Evolutionary conservation across 2,329 filamentous ascomycete genomes (phyloP).

Genomic region (Scedosporium apiospermum): DNA sequence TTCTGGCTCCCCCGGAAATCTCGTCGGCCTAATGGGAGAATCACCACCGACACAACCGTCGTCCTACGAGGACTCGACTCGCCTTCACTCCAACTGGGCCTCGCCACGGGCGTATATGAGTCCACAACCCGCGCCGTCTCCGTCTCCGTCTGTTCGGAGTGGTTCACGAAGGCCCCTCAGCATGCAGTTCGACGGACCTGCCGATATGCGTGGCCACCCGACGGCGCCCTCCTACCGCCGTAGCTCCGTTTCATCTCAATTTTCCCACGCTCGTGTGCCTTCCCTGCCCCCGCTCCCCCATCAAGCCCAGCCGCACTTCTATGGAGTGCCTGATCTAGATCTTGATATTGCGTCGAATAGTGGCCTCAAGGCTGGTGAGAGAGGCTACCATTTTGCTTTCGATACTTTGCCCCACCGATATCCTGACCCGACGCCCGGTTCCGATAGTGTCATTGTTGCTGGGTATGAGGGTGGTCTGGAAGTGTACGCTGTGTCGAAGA

Average conservation of each 20-base stretch:
- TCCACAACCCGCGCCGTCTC: constrained; percentile 30
- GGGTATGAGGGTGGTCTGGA: constrained; percentile 76
- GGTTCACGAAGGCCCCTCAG: constrained; percentile 37
- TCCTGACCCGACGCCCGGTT: constrained; percentile 25
- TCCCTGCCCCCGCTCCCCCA: constrained; percentile 61
- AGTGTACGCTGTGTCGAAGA: constrained; percentile 63
- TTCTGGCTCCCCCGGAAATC: constrained; percentile 42
- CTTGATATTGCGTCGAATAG: constrained; percentile 50
- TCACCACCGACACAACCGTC: constrained; percentile 44
- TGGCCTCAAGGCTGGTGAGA: constrained; percentile 53
- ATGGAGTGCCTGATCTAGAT: constrained; percentile 64
- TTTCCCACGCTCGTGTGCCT: constrained; percentile 33
- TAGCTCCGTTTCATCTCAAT: constrained; percentile 42
- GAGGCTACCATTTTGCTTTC: constrained; percentile 72
- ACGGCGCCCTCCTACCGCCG: constrained; percentile 28
- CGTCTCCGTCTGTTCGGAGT: constrained; percentile 23
- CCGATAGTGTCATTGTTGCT: constrained; percentile 60
- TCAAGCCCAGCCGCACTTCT: constrained; percentile 68
- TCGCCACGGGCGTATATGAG: constrained; percentile 35
- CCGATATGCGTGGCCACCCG: constrained; percentile 9
- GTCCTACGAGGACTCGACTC: constrained; percentile 38
- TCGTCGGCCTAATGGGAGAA: constrained; percentile 41
- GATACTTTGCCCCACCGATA: constrained; percentile 52
- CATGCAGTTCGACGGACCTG: constrained; percentile 38
- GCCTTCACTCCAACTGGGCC: constrained; percentile 31